Conservation (phyloP, 179 eudicot genomes). For the Silene coronaria region DNA sequence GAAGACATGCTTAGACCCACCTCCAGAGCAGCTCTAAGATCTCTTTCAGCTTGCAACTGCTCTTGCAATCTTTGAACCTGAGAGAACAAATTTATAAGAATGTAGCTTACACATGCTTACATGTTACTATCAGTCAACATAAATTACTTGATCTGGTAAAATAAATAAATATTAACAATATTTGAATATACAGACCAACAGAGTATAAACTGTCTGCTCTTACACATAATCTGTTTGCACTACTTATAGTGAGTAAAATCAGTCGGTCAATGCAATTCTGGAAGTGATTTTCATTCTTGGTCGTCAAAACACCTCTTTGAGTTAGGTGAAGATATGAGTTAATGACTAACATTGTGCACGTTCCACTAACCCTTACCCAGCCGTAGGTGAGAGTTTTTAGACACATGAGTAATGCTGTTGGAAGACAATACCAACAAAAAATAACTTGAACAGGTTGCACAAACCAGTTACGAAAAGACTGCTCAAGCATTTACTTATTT, state of each 20-base stretch:
- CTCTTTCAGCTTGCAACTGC: slow-evolving; percentile 98
- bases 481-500: background rate
- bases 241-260: background rate
- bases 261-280: background rate
- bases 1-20: slow-evolving; percentile 98
- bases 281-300: background rate
- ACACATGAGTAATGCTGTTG: background rate
- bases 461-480: background rate
- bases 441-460: background rate
- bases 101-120: background rate
- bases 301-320: background rate
- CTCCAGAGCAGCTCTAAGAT: slow-evolving; percentile 91
- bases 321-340: background rate
- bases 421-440: background rate
- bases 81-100: slow-evolving; percentile 7
- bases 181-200: background rate
- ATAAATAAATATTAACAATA: background rate
- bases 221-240: background rate
- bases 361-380: background rate
- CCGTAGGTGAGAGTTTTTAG: background rate
- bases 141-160: slow-evolving; percentile 4
- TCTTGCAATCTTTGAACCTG: slow-evolving; percentile 96
- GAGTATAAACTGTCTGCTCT: background rate
- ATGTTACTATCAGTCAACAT: background rate
- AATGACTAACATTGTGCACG: background rate